Base-by-base conservation (phyloP, 129 eudicot species). In the sunflower (Helianthus annuus) region DNA sequence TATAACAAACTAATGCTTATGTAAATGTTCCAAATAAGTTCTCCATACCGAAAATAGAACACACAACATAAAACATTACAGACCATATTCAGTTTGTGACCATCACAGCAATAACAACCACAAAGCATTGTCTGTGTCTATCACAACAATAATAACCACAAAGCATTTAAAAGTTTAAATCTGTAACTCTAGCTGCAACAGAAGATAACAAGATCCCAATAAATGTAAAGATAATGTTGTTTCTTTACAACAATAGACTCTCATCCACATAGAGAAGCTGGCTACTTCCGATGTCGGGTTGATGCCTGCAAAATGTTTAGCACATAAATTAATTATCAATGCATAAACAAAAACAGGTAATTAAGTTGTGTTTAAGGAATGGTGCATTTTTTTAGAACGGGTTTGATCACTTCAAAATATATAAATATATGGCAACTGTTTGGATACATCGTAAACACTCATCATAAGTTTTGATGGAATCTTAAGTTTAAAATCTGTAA, bases 181-280 rank as follows among this genome's bases (percentile, higher is more conserved):
- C 68, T 13, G 10, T 42, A 59, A 72, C 68, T 72, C 44, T 64
- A 13, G 49, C 52, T 34, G 62, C 70, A 48, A 49, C 48, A 17
- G 22, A 63, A 17, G 49, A 62, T 38, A 15, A 42, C 44, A 29
- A 27, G 48, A 45, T 45, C 24, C 44, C 52, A 12, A 44, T 66
- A 17, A 11, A 12, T 67, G 22, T 46, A 14, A 27, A 22, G 71
- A 45, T 11, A 22, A 48, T 36, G 40, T 29, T n/a, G 68, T 14
- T 36, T 6, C 68, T 63, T 9, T 27, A 48, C 72, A 46, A 46
- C 44, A 48, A 3, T 13, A 32, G 22, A 52, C 48, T 32, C 62
- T 36, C 7, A 58, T 56, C 75, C 22, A 17, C 39, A 56, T 0
- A 2, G 16, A 16, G 0, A 40, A 39, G 72, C 42, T 27, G 32